phyloP scores from a whole-genome alignment of 768 basidiomycete genomes.

The Tricholoma sp. region DNA sequence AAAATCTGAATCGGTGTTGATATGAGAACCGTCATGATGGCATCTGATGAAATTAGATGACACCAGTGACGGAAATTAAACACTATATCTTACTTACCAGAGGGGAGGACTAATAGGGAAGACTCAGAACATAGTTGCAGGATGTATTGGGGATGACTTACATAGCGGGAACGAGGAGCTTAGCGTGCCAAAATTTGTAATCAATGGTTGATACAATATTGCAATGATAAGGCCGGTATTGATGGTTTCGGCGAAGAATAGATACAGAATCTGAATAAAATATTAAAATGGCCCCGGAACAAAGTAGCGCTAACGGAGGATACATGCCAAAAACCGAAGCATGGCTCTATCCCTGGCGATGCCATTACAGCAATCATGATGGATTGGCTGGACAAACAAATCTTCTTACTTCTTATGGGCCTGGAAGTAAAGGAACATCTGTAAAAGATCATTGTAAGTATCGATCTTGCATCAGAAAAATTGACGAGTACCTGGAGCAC shows the following conservation, averaged over 20 bases:
- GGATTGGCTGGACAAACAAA: background rate
- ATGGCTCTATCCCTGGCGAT: constrained; percentile 33
- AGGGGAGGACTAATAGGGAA: constrained; percentile 20
- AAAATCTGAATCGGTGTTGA: constrained; percentile 46
- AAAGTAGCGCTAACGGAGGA: background rate
- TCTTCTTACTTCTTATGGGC: constrained; percentile 32
- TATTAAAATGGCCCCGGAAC: background rate
- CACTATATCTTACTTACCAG: constrained; percentile 12
- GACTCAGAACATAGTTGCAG: constrained; percentile 13
- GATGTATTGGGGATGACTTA: constrained; percentile 9
- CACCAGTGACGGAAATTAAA: background rate
- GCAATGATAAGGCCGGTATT: constrained; percentile 41
- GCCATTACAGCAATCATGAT: background rate
- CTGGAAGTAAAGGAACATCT: constrained; percentile 29
- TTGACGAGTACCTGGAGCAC: too few species aligned
- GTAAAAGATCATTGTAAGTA: background rate
- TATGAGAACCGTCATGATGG: constrained; percentile 24
- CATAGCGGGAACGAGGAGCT: constrained; percentile 28
- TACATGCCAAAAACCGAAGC: constrained; percentile 37
- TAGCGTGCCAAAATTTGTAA: constrained; percentile 34
- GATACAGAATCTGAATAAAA: constrained; percentile 30
- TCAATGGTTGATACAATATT: constrained; percentile 43
- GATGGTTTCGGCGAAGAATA: constrained; percentile 37
- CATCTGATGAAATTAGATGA: constrained; percentile 5
- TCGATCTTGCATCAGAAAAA: too few species aligned